A percentile compares a stretch with the other conserved stretches of the same genome.
Evolutionary conservation across 169 alveolate species (phyloP).

Genomic region (Perkinsus olseni): DNA sequence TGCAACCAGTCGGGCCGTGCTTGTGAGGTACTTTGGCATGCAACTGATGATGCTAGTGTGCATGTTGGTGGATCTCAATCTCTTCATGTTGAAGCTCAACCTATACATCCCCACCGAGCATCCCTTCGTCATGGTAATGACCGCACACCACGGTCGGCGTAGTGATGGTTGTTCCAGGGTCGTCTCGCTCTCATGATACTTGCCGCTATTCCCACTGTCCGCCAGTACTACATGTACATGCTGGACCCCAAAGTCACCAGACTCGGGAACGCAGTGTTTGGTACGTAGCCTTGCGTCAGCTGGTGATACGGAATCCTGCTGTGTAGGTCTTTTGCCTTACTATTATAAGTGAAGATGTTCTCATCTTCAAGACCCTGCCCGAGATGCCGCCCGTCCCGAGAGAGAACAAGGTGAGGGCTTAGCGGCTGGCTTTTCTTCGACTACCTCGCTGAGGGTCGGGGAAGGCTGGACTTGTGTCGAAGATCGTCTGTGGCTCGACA

Average conservation of each 20-base stretch:
- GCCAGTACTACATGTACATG: neutral
- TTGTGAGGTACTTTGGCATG: neutral
- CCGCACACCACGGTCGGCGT: neutral
- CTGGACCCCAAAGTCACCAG: neutral
- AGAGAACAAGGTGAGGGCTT: neutral
- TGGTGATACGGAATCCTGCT: neutral
- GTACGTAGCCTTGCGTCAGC: neutral
- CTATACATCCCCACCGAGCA: neutral
- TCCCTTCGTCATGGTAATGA: neutral
- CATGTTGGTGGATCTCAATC: slow-evolving; percentile 1
- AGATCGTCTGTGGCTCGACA: no score
- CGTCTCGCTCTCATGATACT: neutral
- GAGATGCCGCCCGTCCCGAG: neutral
- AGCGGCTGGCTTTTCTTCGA: no score
- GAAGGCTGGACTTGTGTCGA: no score
- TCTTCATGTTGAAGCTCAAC: neutral
- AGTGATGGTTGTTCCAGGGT: neutral
- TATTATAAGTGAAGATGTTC: neutral
- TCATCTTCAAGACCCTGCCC: neutral
- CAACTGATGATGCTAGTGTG: neutral
- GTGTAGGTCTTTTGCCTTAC: neutral
- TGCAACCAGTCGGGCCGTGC: neutral
- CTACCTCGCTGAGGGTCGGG: no score
- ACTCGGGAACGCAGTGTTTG: neutral
- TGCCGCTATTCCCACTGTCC: neutral